A percentile compares a stretch with the other conserved stretches of the same genome.
phyloP scores from a whole-genome alignment of 352 stramenopile genomes.

The Globisporangium mamillatum region DNA sequence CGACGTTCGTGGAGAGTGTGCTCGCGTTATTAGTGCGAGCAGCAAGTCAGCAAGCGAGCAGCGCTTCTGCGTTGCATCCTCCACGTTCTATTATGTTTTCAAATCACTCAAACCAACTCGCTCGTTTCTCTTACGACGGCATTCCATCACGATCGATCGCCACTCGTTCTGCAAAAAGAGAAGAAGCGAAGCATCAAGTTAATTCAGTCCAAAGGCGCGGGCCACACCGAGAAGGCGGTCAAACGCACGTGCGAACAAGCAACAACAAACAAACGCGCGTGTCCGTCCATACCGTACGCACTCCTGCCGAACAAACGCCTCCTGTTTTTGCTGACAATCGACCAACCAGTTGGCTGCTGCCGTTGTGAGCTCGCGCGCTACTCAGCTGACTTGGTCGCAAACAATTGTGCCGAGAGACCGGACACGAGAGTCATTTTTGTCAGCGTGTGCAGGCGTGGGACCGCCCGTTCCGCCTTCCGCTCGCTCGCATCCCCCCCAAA shows the following conservation, averaged over 20 bases:
- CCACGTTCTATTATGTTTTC: not conserved
- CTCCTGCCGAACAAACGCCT: not conserved
- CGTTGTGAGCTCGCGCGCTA: not conserved
- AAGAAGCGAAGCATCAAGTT: not conserved
- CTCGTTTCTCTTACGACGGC: not conserved
- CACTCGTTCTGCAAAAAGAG: not conserved
- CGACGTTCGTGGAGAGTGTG: too few relatives aligned
- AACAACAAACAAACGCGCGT: not conserved
- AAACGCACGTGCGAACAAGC: not conserved
- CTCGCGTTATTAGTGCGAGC: too few relatives aligned
- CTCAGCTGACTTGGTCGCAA: constrained; percentile 9
- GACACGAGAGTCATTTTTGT: not conserved
- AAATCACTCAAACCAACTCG: not conserved
- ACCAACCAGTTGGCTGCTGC: not conserved
- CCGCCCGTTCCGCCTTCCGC: not conserved
- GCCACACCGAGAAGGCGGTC: not conserved
- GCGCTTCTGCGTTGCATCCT: not conserved
- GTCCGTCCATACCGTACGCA: not conserved
- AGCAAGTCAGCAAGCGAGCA: not conserved
- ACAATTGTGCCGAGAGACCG: constrained; percentile 3
- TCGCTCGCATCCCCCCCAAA: not conserved
- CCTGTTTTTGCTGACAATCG: not conserved
- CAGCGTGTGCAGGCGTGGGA: not conserved
- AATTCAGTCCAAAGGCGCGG: not conserved
- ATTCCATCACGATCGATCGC: not conserved